These are phyloP conservation scores for Wickerhamomyces bovis DNA, from an alignment of 805 yeast genomes.

Conservation along the genomic window DNA sequence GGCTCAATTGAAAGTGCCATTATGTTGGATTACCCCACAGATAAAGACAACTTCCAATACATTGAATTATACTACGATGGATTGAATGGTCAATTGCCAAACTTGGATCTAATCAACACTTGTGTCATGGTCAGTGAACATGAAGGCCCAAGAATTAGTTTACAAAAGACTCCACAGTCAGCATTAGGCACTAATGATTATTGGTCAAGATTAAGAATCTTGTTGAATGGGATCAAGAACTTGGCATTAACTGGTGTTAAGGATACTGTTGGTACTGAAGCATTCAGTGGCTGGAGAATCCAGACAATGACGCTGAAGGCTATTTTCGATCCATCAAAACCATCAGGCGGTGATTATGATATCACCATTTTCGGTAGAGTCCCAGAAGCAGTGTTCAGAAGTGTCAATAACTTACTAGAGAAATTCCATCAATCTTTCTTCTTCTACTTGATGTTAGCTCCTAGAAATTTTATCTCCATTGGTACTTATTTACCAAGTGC, in stretches of 20 bases:
- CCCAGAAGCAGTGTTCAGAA: constrained; percentile 79
- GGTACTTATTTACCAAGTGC: constrained; percentile 92
- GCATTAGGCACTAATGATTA: constrained; percentile 44
- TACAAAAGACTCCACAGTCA: constrained; percentile 52
- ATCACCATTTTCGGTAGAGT: constrained; percentile 90
- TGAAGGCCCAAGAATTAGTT: constrained; percentile 64
- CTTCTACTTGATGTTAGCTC: constrained; percentile 78
- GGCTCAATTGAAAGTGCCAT: constrained; percentile 92
- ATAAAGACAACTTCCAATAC: constrained; percentile 61
- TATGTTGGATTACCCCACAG: constrained; percentile 69
- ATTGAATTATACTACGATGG: constrained; percentile 81
- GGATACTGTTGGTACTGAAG: constrained; percentile 69
- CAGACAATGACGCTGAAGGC: constrained; percentile 85
- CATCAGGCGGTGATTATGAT: constrained; percentile 55
- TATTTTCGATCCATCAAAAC: constrained; percentile 23
- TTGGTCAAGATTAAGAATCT: constrained; percentile 47
- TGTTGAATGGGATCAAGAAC: constrained; percentile 60
- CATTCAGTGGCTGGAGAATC: constrained; percentile 93
- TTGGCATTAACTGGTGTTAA: constrained; percentile 68
- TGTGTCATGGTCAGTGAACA: constrained; percentile 69
- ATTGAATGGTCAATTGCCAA: constrained; percentile 92
- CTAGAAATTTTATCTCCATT: constrained; percentile 79
- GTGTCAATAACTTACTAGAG: constrained; percentile 87
- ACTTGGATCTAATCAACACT: constrained; percentile 80
- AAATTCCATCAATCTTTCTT: constrained; percentile 97